Percentiles rank a stretch among this genome's conserved stretches.
Evolutionary conservation across 805 yeast species (phyloP).

Genomic region (Lipomyces sp.): DNA sequence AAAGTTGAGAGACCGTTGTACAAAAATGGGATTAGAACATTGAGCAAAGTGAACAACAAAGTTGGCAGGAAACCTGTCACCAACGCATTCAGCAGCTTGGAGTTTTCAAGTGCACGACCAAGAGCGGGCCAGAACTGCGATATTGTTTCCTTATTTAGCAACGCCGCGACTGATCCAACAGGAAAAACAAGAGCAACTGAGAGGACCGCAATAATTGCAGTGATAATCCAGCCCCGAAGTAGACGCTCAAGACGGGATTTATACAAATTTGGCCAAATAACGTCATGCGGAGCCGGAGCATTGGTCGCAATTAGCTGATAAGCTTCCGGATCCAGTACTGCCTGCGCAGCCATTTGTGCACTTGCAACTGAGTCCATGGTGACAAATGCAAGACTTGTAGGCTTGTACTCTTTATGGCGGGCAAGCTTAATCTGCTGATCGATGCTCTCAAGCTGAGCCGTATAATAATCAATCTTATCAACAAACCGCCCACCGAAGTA

Average conservation of each 20-base stretch:
- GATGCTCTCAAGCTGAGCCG: conserved; percentile 66
- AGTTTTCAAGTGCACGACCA: conserved; percentile 66
- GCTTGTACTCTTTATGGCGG: conserved; percentile 69
- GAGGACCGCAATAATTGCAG: conserved; percentile 66
- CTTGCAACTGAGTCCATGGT: conserved; percentile 95
- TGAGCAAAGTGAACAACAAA: conserved; percentile 82
- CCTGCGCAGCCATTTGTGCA: conserved; percentile 96
- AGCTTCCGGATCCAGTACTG: conserved; percentile 87
- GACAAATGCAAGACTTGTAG: conserved; percentile 89
- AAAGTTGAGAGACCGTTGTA: conserved; percentile 79
- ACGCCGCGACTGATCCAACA: conserved; percentile 80
- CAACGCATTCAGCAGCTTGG: conserved; percentile 73
- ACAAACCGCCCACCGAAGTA: conserved; percentile 63
- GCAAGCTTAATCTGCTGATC: conserved; percentile 73
- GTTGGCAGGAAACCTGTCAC: conserved; percentile 92
- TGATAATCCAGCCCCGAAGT: conserved; percentile 64
- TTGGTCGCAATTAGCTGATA: conserved; percentile 77
- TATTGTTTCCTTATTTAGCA: conserved; percentile 78
- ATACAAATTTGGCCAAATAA: conserved; percentile 89
- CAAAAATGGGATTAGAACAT: conserved; percentile 80
- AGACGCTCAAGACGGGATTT: conserved; percentile 75
- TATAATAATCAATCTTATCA: conserved; percentile 81
- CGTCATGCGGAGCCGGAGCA: conserved; percentile 97
- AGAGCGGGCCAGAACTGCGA: conserved; percentile 80
- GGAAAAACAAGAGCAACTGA: conserved; percentile 80